These are phyloP conservation scores for Amanita rubescens DNA, from an alignment of 768 basidiomycete genomes.

Conservation along the genomic window DNA sequence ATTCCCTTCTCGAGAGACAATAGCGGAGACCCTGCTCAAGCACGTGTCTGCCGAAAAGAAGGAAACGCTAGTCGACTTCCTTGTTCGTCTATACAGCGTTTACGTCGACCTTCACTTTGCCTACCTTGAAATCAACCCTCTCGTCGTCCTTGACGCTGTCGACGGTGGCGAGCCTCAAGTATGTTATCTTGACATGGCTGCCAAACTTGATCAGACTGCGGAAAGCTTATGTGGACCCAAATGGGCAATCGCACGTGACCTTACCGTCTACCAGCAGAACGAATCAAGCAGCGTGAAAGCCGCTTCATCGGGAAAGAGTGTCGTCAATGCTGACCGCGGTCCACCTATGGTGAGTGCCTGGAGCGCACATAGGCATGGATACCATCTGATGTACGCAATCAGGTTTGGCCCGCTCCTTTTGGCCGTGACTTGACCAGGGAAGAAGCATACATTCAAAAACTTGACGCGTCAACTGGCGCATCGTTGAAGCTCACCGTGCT, in stretches of 20 bases:
- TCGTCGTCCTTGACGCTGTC: constrained; percentile 85
- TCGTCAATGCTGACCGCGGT: constrained; percentile 83
- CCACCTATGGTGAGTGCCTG: constrained; percentile 77
- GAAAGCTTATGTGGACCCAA: constrained; percentile 97
- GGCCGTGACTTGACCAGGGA: constrained; percentile 98
- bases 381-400: neutral
- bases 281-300: constrained; percentile 32
- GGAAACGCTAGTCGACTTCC: constrained; percentile 90
- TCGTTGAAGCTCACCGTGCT: constrained; percentile 97
- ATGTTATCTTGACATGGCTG: constrained; percentile 98
- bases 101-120: constrained; percentile 99
- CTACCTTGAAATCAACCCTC: constrained; percentile 99
- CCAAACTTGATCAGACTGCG: constrained; percentile 98
- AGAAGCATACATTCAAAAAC: constrained; percentile 98
- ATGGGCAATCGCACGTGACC: constrained; percentile 96
- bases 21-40: constrained; percentile 70
- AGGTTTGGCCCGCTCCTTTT: constrained; percentile 89
- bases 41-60: constrained; percentile 83
- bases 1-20: constrained; percentile 78
- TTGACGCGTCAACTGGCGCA: constrained; percentile 95
- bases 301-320: constrained; percentile 32
- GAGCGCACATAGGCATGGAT: neutral
- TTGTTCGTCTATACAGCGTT: constrained; percentile 91
- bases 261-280: constrained; percentile 57
- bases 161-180: constrained; percentile 64